These are phyloP conservation scores for Paxillus ammoniavirescens DNA, from an alignment of 768 basidiomycete genomes.

Conservation along the genomic window DNA sequence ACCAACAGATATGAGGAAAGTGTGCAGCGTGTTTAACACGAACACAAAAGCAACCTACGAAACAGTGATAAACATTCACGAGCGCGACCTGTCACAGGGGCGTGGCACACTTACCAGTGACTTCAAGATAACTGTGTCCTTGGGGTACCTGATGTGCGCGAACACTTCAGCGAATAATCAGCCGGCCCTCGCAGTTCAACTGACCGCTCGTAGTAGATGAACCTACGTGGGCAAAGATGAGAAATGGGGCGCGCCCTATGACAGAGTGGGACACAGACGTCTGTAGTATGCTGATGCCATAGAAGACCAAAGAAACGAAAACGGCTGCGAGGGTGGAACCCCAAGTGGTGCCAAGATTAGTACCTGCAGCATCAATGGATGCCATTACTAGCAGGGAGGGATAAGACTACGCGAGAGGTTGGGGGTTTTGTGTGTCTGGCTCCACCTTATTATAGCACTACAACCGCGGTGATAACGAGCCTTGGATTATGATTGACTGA, in stretches of 20 bases:
- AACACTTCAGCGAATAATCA: background rate
- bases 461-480: too few species aligned
- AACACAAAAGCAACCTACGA: conserved; percentile 23
- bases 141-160: conserved; percentile 11
- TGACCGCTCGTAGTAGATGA: conserved; percentile 25
- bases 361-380: too few species aligned
- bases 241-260: background rate
- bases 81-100: background rate
- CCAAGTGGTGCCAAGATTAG: too few species aligned
- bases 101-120: conserved; percentile 7
- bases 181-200: conserved; percentile 2
- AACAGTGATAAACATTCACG: background rate
- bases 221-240: conserved; percentile 8
- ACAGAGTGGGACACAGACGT: background rate
- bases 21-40: conserved; percentile 16
- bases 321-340: too few species aligned
- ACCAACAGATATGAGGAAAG: conserved; percentile 15
- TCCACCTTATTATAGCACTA: too few species aligned
- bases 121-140: conserved; percentile 13
- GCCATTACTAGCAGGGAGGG: too few species aligned
- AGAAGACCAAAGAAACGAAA: too few species aligned
- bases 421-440: too few species aligned
- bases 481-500: too few species aligned
- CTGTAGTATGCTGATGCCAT: conserved; percentile 12
- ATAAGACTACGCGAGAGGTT: too few species aligned